Evolutionary conservation across 805 yeast species (phyloP).

Genomic region (Schwanniomyces pseudopolymorphus): DNA sequence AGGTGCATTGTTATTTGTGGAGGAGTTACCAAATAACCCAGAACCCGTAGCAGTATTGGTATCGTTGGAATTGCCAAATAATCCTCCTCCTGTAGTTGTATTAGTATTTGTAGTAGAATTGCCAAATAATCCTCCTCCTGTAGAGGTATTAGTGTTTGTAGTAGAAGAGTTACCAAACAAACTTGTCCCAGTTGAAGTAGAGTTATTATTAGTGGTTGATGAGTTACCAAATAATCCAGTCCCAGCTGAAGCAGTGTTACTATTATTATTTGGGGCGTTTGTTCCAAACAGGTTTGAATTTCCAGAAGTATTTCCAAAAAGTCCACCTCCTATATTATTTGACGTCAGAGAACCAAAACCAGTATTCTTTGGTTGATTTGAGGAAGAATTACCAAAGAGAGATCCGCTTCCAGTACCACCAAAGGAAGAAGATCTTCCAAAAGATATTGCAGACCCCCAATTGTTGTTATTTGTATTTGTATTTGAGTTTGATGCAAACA

Average conservation of each 20-base stretch:
- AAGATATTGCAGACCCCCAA: conserved; percentile 22
- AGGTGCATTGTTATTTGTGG: not conserved
- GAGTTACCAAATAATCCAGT: conserved; percentile 26
- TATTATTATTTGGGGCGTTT: conserved; percentile 3
- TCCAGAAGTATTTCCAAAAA: conserved; percentile 16
- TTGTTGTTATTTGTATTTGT: conserved; percentile 8
- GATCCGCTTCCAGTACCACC: conserved; percentile 13
- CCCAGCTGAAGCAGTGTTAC: not conserved
- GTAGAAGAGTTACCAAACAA: conserved; percentile 21
- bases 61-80: too few species aligned
- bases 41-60: too few species aligned
- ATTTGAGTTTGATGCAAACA: conserved; percentile 13
- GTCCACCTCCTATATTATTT: conserved; percentile 24
- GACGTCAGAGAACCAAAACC: not conserved
- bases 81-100: not conserved
- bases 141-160: not conserved
- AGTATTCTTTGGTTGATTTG: conserved; percentile 18
- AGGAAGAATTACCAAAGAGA: conserved; percentile 10
- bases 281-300: conserved; percentile 20
- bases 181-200: conserved; percentile 7
- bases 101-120: conserved; percentile 1
- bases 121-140: conserved; percentile 10
- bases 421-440: conserved; percentile 20
- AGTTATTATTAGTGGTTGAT: not conserved
- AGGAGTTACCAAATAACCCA: conserved; percentile 12